Percentiles rank a stretch among this genome's conserved stretches.
Evolutionary conservation across 257 asterid genomes (phyloP).

Genomic region (Solanum sitiens): DNA sequence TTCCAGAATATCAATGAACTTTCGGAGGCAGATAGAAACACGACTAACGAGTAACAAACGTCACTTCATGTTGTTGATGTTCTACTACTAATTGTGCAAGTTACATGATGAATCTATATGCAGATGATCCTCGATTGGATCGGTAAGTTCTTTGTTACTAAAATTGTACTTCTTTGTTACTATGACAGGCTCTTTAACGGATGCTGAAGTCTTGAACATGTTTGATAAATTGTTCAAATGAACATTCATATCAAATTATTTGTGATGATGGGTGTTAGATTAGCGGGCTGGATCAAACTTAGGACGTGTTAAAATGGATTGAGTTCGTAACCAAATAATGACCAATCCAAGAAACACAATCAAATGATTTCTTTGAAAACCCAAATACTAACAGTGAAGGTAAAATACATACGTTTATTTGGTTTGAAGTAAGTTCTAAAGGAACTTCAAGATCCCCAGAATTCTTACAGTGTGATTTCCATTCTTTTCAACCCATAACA

Average conservation of each 20-base stretch:
- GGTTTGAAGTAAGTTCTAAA: neutral
- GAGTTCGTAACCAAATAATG: neutral
- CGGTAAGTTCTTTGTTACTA: neutral
- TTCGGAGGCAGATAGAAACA: neutral
- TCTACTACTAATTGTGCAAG: neutral
- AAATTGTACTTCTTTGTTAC: neutral
- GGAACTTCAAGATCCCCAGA: neutral
- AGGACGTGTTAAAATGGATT: neutral
- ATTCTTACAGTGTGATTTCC: slow-evolving; percentile 32
- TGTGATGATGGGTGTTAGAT: neutral
- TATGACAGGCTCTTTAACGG: neutral
- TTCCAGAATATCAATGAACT: too few species aligned
- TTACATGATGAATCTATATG: neutral
- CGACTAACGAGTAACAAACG: neutral
- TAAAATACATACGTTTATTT: neutral
- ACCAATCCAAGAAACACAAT: neutral
- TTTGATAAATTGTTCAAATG: neutral
- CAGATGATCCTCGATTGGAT: neutral
- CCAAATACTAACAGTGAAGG: neutral
- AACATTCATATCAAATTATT: neutral
- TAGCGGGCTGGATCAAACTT: neutral
- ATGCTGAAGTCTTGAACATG: neutral
- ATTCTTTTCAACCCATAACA: slow-evolving; percentile 22
- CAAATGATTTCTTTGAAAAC: neutral
- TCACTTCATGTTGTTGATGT: neutral